Conservation (phyloP, 2,329 filamentous ascomycete species). For the Aspergillus versicolor region DNA sequence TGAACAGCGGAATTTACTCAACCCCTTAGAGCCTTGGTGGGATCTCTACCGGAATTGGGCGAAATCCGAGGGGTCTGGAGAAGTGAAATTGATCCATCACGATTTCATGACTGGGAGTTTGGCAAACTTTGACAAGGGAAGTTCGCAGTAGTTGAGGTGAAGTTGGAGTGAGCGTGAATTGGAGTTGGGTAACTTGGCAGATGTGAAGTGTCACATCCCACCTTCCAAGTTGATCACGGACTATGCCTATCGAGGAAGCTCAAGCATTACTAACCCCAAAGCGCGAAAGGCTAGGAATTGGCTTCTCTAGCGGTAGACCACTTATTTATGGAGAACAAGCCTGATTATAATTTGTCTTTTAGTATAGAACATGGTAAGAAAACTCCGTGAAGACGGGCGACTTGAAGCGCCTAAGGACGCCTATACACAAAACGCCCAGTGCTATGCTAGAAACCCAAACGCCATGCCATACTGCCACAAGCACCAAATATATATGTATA, state of each 20-base stretch:
- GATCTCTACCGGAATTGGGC: too few relatives aligned
- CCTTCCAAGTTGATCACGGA: background rate
- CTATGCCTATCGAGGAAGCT: conserved; percentile 5
- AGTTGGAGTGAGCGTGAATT: background rate
- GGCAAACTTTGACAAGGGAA: too few relatives aligned
- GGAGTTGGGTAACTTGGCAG: background rate
- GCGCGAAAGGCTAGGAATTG: background rate
- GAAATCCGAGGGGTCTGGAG: too few relatives aligned
- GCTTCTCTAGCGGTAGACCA: background rate
- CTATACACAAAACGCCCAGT: conserved; percentile 1
- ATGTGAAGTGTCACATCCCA: background rate
- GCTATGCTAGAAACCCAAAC: conserved; percentile 4
- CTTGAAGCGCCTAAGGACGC: background rate
- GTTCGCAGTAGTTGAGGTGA: background rate
- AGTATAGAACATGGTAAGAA: background rate
- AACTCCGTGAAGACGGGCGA: background rate
- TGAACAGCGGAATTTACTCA: background rate
- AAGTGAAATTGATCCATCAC: too few relatives aligned
- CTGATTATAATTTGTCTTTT: background rate
- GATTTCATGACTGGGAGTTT: too few relatives aligned
- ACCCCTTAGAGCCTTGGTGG: too few relatives aligned
- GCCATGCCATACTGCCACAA: background rate
- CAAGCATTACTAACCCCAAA: background rate
- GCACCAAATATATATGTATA: background rate
- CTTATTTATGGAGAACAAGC: background rate